A percentile compares a stretch with the other conserved stretches of the same genome.
Conservation (phyloP, 768 basidiomycete genomes). For the Boletus reticuloceps region DNA sequence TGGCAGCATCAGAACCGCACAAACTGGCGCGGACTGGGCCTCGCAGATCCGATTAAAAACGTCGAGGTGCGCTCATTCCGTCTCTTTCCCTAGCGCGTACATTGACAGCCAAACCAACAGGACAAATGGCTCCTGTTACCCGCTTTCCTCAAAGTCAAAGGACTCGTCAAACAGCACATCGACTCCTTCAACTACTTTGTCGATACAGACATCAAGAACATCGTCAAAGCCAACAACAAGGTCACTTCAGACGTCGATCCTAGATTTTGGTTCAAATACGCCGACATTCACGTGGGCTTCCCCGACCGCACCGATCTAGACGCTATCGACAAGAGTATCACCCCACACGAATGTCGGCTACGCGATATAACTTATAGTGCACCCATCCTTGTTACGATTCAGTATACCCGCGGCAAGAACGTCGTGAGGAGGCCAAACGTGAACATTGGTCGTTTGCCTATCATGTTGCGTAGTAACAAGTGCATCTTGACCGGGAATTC, state of each 20-base stretch:
- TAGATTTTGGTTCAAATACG: constrained; percentile 94
- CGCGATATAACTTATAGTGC: constrained; percentile 95
- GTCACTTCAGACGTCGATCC: constrained; percentile 97
- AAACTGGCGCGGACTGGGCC: constrained; percentile 73
- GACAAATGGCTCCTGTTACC: constrained; percentile 99
- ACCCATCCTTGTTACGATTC: constrained; percentile 89
- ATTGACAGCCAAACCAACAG: constrained; percentile 38
- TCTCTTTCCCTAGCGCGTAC: neutral
- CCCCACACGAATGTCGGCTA: constrained; percentile 95
- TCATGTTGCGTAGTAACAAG: constrained; percentile 96
- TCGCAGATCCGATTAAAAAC: constrained; percentile 88
- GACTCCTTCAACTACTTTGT: constrained; percentile 99
- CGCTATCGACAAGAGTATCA: constrained; percentile 76
- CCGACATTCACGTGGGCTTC: constrained; percentile 89
- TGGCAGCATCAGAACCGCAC: constrained; percentile 58
- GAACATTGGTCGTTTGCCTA: constrained; percentile 86
- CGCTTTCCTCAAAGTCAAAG: constrained; percentile 95
- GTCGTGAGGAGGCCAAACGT: constrained; percentile 83
- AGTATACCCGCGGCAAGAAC: constrained; percentile 89
- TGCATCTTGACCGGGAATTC: constrained; percentile 81
- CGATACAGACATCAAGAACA: constrained; percentile 95
- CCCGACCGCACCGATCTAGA: constrained; percentile 87
- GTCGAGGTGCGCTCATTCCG: constrained; percentile 67
- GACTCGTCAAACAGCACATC: constrained; percentile 98
- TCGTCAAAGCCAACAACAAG: constrained; percentile 90